Evolutionary conservation across 2,329 filamentous ascomycete genomes (phyloP).

Genomic region (Teratosphaeria pseudoeucalypti): DNA sequence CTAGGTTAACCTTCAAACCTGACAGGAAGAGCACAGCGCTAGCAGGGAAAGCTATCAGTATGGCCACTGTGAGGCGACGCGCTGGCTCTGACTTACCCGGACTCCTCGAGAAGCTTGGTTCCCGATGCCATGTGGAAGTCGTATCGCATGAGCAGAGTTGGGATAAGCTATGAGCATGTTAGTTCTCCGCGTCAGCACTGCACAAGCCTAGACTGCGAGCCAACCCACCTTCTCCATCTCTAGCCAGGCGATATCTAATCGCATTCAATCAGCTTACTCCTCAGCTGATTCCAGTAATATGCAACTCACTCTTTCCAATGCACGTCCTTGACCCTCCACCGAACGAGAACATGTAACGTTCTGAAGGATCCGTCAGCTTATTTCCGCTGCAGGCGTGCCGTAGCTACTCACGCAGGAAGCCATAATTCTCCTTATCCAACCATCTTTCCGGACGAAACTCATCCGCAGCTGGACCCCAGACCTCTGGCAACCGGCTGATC

Average conservation of each 20-base stretch:
- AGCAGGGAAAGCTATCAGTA: not conserved
- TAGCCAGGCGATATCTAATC: not conserved
- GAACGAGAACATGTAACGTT: not conserved
- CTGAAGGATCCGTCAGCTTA: not conserved
- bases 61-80: not conserved
- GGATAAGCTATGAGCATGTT: not conserved
- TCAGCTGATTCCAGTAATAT: not conserved
- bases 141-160: not conserved
- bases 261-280: not conserved
- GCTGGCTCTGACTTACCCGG: not conserved
- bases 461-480: conserved; percentile 38
- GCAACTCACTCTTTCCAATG: not conserved
- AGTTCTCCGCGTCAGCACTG: not conserved
- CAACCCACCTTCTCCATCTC: not conserved
- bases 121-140: not conserved
- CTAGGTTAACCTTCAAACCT: not conserved
- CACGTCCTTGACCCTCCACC: not conserved
- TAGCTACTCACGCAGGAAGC: not conserved
- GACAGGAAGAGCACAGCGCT: not conserved
- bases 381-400: not conserved
- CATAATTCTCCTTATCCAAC: conserved; percentile 17
- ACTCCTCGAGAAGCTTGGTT: not conserved
- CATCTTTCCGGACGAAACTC: conserved; percentile 31
- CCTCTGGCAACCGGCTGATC: conserved; percentile 20
- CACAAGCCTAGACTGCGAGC: not conserved